A percentile compares a stretch with the other conserved stretches of the same genome.
Conservation (phyloP, 805 yeast genomes). For the Candida alai region DNA sequence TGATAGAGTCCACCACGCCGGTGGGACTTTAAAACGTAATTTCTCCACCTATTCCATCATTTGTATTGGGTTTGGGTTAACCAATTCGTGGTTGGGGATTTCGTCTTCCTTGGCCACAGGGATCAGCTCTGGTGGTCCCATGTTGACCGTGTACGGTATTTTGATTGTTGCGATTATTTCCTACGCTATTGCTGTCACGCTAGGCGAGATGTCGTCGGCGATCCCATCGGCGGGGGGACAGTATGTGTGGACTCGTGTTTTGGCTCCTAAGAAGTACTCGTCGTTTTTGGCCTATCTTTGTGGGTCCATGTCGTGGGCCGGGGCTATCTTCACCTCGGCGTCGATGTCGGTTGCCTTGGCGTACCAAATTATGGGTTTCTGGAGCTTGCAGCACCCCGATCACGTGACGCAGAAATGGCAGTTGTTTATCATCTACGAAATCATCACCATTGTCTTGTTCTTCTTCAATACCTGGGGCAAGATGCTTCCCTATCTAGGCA, state of each 20-base stretch:
- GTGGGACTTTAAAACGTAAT: conserved; percentile 21
- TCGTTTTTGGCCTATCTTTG: conserved; percentile 36
- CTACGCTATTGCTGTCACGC: conserved; percentile 33
- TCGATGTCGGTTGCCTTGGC: conserved; percentile 37
- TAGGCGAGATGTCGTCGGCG: conserved; percentile 37
- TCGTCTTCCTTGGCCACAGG: conserved; percentile 39
- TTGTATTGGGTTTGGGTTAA: conserved; percentile 39
- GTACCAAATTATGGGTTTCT: conserved; percentile 33
- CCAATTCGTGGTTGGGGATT: conserved; percentile 43
- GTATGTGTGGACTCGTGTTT: conserved; percentile 39
- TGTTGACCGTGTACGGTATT: conserved; percentile 39
- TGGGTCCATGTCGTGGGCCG: conserved; percentile 42
- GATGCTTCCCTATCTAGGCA: conserved; percentile 32
- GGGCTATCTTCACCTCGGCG: conserved; percentile 38
- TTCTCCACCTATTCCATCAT: conserved; percentile 38
- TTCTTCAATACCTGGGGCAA: conserved; percentile 36
- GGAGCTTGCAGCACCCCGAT: conserved; percentile 32
- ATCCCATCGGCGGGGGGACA: conserved; percentile 43
- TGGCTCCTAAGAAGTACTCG: conserved; percentile 36
- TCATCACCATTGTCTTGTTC: conserved; percentile 28
- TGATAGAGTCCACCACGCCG: conserved; percentile 4
- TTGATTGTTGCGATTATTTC: conserved; percentile 35
- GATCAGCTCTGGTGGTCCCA: conserved; percentile 40
- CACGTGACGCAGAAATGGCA: conserved; percentile 33
- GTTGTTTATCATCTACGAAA: conserved; percentile 33